Base-by-base conservation (phyloP, 768 basidiomycete genomes). In the Rhodotorula babjevae region DNA sequence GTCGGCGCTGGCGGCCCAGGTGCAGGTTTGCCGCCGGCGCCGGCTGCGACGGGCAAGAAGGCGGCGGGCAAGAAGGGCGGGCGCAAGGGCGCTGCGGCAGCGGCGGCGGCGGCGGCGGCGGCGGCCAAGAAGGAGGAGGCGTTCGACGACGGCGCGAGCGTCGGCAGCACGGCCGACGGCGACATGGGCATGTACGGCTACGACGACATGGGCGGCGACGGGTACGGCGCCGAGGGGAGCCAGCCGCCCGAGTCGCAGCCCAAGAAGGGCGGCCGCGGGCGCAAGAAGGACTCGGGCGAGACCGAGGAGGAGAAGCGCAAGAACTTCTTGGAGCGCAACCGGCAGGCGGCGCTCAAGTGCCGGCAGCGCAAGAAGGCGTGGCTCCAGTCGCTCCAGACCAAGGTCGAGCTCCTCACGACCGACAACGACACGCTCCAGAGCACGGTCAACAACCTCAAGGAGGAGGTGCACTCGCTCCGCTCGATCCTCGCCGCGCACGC, bases 351-450 rank as follows among this genome's bases (percentile, higher is more conserved):
- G 12, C 87, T 98, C 76, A 98, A 98, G 83, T 99, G 96, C 82
- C 92, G 96, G 49, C 96, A 99, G 80, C 90, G 96, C 69, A 99
- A 99, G 83, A 99, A 99, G 82, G 93, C 93, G 10, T 99, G 96
- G 96, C 86, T 98, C 23, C 85, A 88, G 42, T 89, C 91, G 73
- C 85, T 99, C 27, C 96, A 99, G 81, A 87, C 89, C 53, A 94
- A 94, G 79, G 93, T 95, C 82, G 96, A 99, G 80, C 90, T 84
- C 76, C 86, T 99, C 53, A 84, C 86, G n/a, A 87, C 89, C 75
- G 96, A 99, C 82, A 99, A 99, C 82, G 95, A 98, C 81, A 88
- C 92, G 33, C 87, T 99, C 36, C 89, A 91, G 46, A 85, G 87
- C 16, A 93, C 93, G 16, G 88, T 97, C 40, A 88, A 91, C 50